Conservation (phyloP, 805 yeast genomes). For the Ogataea henricii region DNA sequence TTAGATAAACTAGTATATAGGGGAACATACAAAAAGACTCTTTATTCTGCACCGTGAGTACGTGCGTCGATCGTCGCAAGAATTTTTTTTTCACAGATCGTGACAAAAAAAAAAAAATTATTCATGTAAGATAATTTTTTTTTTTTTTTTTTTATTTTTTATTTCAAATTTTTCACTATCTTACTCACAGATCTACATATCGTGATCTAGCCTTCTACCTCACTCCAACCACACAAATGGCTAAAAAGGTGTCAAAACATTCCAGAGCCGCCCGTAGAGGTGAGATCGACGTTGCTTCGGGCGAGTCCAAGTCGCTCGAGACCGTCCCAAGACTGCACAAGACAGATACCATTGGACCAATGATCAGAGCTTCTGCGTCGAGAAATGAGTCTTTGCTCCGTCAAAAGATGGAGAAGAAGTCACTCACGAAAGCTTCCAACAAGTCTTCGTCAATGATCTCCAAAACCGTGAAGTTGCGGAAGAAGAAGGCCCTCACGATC, state of each 20-base stretch:
- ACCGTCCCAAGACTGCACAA: slow-evolving; percentile 59
- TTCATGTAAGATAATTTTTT: not conserved
- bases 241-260: slow-evolving; percentile 53
- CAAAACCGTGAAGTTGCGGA: slow-evolving; percentile 38
- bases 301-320: slow-evolving; percentile 48
- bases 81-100: not conserved
- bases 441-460: slow-evolving; percentile 27
- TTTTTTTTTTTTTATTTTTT: not conserved
- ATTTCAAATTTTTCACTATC: not conserved
- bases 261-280: slow-evolving; percentile 82
- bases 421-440: slow-evolving; percentile 17
- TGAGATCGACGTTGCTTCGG: slow-evolving; percentile 39
- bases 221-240: slow-evolving; percentile 18
- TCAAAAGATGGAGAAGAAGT: slow-evolving; percentile 50
- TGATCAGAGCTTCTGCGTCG: slow-evolving; percentile 60
- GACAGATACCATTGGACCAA: slow-evolving; percentile 60
- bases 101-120: not conserved
- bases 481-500: slow-evolving; percentile 50
- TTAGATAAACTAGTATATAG: not conserved
- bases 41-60: not conserved
- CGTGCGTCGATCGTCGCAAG: not conserved
- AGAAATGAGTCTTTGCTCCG: slow-evolving; percentile 65
- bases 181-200: not conserved
- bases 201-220: not conserved
- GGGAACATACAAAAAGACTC: not conserved